These are phyloP conservation scores for Populus hybrid DNA, from an alignment of 441 rosid genomes.

Conservation along the genomic window DNA sequence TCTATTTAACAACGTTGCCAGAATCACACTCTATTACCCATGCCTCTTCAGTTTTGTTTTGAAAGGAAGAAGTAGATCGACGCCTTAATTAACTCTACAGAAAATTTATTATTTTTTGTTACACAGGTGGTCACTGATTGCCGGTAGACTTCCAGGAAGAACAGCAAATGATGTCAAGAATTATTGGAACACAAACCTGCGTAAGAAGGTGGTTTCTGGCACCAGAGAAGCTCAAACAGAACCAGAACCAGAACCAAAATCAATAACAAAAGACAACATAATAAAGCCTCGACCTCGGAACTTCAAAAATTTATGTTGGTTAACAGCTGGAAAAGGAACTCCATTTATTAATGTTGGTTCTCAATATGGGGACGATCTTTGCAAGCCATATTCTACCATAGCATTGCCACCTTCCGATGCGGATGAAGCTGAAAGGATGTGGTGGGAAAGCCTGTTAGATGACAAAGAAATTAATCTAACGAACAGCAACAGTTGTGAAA, in stretches of 20 bases:
- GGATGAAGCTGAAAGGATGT: constrained; percentile 5
- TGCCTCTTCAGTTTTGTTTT: background rate
- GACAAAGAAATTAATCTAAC: constrained; percentile 10
- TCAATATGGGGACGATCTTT: background rate
- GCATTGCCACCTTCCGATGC: background rate
- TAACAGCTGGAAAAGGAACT: background rate
- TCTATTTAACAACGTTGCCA: background rate
- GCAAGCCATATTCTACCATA: background rate
- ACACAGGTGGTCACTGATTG: background rate
- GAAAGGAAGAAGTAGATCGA: background rate
- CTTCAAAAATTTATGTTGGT: background rate
- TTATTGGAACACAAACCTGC: constrained; percentile 13
- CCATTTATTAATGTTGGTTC: background rate
- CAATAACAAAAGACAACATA: constrained; percentile 13
- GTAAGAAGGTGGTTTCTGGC: background rate
- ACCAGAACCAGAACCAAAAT: background rate
- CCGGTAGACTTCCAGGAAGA: constrained; percentile 11
- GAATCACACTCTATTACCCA: background rate
- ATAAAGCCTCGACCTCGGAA: constrained; percentile 27
- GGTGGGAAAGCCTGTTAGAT: constrained; percentile 30
- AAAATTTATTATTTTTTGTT: background rate
- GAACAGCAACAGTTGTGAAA: too few species aligned
- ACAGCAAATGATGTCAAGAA: constrained; percentile 28
- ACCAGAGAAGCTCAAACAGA: background rate
- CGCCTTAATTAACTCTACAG: background rate